Percentiles rank a stretch among this genome's conserved stretches.
These are phyloP conservation scores for Helichrysum umbraculigerum DNA, from an alignment of 129 eudicot genomes.

Conservation along the genomic window DNA sequence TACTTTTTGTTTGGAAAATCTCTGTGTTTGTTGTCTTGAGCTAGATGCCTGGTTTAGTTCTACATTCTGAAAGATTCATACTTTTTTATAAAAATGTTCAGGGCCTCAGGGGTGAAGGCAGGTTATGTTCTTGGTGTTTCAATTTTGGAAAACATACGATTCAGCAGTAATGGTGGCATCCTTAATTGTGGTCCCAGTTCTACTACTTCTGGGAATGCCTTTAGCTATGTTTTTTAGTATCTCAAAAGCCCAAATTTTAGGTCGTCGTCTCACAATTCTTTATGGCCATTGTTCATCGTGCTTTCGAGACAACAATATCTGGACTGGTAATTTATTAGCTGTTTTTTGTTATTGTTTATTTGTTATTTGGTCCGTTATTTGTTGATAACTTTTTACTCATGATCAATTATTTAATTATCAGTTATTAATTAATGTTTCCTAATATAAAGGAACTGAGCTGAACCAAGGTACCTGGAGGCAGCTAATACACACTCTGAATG, in stretches of 20 bases:
- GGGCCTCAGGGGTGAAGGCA: constrained; percentile 96
- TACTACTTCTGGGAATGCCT: constrained; percentile 86
- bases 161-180: constrained; percentile 98
- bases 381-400: not conserved
- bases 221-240: constrained; percentile 95
- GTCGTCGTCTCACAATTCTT: constrained; percentile 96
- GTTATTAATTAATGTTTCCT: not conserved
- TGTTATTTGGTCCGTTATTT: not conserved
- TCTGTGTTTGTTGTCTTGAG: no score
- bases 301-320: constrained; percentile 73
- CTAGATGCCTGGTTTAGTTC: no score
- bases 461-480: no score
- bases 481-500: no score
- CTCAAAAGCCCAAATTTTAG: constrained; percentile 87
- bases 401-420: no score
- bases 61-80: no score
- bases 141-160: constrained; percentile 84
- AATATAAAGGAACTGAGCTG: not conserved
- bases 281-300: constrained; percentile 82
- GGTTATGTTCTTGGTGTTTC: constrained; percentile 95
- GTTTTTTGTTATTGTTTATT: not conserved
- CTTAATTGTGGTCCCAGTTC: constrained; percentile 70
- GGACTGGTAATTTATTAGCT: constrained; percentile 71
- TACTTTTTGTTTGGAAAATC: no score
- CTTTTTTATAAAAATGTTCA: no score